Conservation (phyloP, 495 filamentous ascomycete genomes). For the Tuber microsphaerosporum region DNA sequence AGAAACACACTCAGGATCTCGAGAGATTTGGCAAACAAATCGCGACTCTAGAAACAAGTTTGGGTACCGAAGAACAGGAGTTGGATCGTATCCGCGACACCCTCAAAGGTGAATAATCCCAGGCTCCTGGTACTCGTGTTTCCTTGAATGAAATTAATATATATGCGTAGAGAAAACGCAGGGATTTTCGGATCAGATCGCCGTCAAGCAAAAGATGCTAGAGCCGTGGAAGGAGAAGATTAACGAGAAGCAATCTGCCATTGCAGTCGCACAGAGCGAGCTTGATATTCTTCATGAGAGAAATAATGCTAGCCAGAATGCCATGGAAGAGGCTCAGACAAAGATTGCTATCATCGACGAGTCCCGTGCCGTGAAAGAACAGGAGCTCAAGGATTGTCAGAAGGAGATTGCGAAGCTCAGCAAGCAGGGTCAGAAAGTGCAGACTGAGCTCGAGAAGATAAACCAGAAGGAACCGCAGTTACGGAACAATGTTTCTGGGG, state of each 20-base stretch:
- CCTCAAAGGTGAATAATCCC: slow-evolving; percentile 58
- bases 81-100: slow-evolving; percentile 69
- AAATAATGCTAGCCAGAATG: slow-evolving; percentile 73
- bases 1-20: slow-evolving; percentile 70
- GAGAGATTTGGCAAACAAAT: slow-evolving; percentile 67
- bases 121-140: not conserved
- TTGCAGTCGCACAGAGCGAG: slow-evolving; percentile 90
- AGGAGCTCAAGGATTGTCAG: slow-evolving; percentile 68
- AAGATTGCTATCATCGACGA: slow-evolving; percentile 70
- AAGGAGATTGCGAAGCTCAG: slow-evolving; percentile 63
- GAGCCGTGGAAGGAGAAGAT: slow-evolving; percentile 97
- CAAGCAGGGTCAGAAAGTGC: slow-evolving; percentile 63
- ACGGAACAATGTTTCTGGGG: slow-evolving; percentile 71
- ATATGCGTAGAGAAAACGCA: slow-evolving; percentile 63
- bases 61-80: slow-evolving; percentile 73
- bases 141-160: not conserved
- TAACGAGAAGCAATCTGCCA: slow-evolving; percentile 85
- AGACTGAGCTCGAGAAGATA: slow-evolving; percentile 64
- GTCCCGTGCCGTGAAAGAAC: slow-evolving; percentile 59
- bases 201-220: slow-evolving; percentile 82
- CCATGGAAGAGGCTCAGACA: slow-evolving; percentile 72
- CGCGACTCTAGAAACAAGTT: slow-evolving; percentile 60
- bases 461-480: slow-evolving; percentile 69
- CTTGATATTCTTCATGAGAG: slow-evolving; percentile 83
- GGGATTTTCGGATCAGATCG: slow-evolving; percentile 83